Conservation (phyloP, 768 basidiomycete species). For the Leccinum rimulosum region DNA sequence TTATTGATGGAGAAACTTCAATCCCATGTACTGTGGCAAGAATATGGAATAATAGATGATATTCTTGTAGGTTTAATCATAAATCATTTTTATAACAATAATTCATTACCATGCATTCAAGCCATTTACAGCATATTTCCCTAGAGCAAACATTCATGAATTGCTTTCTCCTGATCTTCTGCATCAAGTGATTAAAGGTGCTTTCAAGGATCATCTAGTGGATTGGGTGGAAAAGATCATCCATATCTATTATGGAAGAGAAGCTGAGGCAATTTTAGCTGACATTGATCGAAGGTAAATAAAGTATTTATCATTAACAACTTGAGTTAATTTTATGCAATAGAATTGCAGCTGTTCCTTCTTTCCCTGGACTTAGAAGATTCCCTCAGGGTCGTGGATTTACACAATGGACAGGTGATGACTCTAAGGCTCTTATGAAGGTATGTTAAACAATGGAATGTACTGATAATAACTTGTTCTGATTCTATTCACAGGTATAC, state of each 20-base stretch:
- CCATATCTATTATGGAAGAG: neutral
- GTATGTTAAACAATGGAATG: neutral
- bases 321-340: too few species aligned
- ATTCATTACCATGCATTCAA: neutral
- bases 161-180: neutral
- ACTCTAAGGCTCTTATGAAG: constrained; percentile 3
- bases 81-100: neutral
- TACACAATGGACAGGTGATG: constrained; percentile 1
- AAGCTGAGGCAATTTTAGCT: neutral
- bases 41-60: neutral
- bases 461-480: neutral
- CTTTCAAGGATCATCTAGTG: neutral
- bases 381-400: constrained; percentile 2
- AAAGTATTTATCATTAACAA: neutral
- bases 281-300: neutral
- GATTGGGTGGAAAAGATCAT: neutral
- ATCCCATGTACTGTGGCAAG: neutral
- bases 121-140: neutral
- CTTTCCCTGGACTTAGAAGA: neutral
- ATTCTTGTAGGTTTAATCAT: neutral
- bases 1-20: neutral
- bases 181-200: neutral
- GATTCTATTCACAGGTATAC: neutral
- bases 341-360: neutral
- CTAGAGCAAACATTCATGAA: neutral